Evolutionary conservation across 345 rosid species (phyloP).

Genomic region (Gossypium anomalum): DNA sequence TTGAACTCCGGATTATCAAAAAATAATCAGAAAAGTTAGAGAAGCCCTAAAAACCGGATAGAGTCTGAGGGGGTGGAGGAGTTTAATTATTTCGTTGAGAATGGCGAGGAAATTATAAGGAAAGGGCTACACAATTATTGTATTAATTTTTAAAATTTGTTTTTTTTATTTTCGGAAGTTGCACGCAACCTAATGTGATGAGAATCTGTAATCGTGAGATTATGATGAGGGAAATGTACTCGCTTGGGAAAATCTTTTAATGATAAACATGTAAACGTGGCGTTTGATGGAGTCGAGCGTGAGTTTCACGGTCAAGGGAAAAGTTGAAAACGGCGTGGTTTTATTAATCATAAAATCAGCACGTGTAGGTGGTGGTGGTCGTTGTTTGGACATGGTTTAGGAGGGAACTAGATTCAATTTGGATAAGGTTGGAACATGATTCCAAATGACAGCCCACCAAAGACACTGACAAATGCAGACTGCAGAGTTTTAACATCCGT

Average conservation of each 20-base stretch:
- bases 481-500: too few species aligned
- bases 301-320: not conserved
- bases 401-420: too few species aligned
- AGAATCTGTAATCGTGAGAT: not conserved
- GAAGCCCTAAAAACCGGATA: not conserved
- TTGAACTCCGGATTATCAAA: not conserved
- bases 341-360: too few species aligned
- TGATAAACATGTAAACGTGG: not conserved
- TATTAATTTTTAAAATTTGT: not conserved
- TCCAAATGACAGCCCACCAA: too few species aligned
- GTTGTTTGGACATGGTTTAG: too few species aligned
- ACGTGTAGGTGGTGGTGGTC: too few species aligned
- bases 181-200: not conserved
- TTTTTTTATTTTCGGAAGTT: not conserved
- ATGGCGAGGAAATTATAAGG: conserved; percentile 9
- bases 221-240: not conserved
- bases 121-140: not conserved
- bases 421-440: too few species aligned
- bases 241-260: not conserved
- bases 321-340: too few species aligned
- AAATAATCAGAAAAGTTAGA: not conserved
- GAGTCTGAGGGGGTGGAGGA: not conserved
- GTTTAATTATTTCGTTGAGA: not conserved
- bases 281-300: not conserved
- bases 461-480: too few species aligned